A percentile compares a stretch with the other conserved stretches of the same genome.
phyloP scores from a whole-genome alignment of 140 eudicot species.

The Flaveria floridana region DNA sequence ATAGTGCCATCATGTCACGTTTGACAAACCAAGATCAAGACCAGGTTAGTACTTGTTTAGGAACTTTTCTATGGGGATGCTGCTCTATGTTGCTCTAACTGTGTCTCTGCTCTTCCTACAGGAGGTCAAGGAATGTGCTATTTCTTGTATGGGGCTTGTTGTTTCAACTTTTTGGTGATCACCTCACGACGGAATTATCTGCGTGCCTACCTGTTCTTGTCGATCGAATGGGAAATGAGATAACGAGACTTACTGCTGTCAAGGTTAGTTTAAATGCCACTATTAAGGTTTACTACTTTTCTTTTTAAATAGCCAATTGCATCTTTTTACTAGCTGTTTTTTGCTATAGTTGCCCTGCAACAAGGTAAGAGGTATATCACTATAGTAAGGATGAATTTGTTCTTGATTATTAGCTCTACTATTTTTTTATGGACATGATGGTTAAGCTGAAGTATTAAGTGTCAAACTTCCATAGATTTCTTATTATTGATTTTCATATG shows the following conservation, averaged over 20 bases:
- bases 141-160: slow-evolving; percentile 96
- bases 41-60: slow-evolving; percentile 35
- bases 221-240: slow-evolving; percentile 99
- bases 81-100: background rate
- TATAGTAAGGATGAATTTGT: background rate
- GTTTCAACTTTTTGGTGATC: slow-evolving; percentile 91
- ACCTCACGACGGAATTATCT: slow-evolving; percentile 67
- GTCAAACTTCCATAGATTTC: background rate
- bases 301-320: background rate
- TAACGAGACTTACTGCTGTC: slow-evolving; percentile 95
- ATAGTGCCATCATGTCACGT: slow-evolving; percentile 87
- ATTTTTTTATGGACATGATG: background rate
- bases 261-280: slow-evolving; percentile 56
- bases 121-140: slow-evolving; percentile 99
- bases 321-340: background rate
- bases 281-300: background rate
- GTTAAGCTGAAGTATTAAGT: background rate
- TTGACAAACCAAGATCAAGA: slow-evolving; percentile 99
- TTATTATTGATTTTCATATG: background rate
- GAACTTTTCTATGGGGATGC: background rate
- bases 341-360: background rate
- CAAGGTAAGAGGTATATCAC: background rate
- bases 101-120: background rate
- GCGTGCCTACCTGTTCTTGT: slow-evolving; percentile 94
- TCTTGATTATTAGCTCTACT: background rate